Base-by-base conservation (phyloP, 73 alveolate genomes). In the Paramecium biaurelia region DNA sequence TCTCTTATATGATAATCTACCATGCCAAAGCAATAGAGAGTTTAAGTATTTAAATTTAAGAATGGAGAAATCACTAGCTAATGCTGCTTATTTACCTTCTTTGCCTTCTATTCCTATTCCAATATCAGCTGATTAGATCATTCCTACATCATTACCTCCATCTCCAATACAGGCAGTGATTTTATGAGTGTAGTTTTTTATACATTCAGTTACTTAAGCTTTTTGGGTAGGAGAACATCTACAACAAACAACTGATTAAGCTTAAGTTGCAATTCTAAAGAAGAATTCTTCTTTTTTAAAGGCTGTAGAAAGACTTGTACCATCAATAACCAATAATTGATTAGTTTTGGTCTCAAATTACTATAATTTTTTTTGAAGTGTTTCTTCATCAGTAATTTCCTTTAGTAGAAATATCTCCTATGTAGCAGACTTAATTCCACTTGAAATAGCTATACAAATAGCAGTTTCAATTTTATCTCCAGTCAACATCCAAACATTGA, bases 401-500 rank as follows among this genome's bases (percentile, higher is more conserved):
- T 94, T 94, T 85, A 97, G 94, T 28, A 93, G 92, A 85, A 70
- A 96, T 45, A 97, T 95, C 59, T 93, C 94, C 70, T 98, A 93
- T 57, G 95, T 92, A 53, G 96, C 92, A 37, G 97, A 92, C 93
- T 96, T 93, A 45, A 97, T 92, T 8, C 99, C 99, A 20, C 99
- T 95, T n/a, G 99, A 95, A 1, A 97, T 94, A 42, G 99, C 98
- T 34, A 97, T 98, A 89, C 99, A 97, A 32, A 94, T 98, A 15
- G 99, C 99, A 12, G 99, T 98, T 89, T 98, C 99, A 10, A 96
- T 97, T 92, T 98, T 98, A 93, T 98, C 99, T 24, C 99, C 99
- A 14, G 99, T 98, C 28, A 98, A 95, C 99, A 98, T 97, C 99
- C 99, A 98, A 8, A 98, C 94, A 76, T 95, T 92, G 76, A 98